Conservation (phyloP, 352 stramenopile genomes). For the Paralagenidium karlingii region DNA sequence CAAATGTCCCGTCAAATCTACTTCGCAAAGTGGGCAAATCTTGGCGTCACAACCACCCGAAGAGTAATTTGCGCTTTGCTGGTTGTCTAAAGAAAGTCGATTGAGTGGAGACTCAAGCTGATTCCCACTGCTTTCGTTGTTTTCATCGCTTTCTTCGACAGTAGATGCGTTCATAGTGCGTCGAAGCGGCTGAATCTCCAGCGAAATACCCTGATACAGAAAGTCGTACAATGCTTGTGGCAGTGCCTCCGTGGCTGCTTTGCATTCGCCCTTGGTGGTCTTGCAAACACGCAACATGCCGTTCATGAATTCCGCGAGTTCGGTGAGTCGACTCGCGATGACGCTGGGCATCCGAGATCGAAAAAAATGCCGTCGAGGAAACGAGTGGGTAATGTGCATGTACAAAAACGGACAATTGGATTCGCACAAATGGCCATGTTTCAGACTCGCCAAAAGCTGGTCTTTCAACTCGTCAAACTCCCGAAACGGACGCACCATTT, state of each 20-base stretch:
- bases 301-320: conserved; percentile 56
- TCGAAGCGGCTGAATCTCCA: too few relatives aligned
- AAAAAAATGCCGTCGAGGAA: conserved; percentile 65
- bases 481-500: conserved; percentile 64
- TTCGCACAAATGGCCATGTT: conserved; percentile 68
- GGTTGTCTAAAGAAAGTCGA: too few relatives aligned
- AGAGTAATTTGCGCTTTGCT: too few relatives aligned
- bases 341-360: conserved; percentile 48
- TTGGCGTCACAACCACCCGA: too few relatives aligned
- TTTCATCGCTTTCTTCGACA: conserved; percentile 10
- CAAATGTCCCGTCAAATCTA: not conserved
- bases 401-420: conserved; percentile 79
- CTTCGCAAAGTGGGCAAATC: not conserved
- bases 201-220: conserved; percentile 36
- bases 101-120: too few relatives aligned
- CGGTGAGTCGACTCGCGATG: conserved; percentile 35
- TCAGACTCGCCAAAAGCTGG: conserved; percentile 26
- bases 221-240: conserved; percentile 69
- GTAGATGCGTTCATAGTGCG: too few relatives aligned
- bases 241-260: conserved; percentile 35
- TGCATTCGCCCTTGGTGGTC: conserved; percentile 50
- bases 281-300: conserved; percentile 44
- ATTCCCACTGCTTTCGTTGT: conserved; percentile 6
- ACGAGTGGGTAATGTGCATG: conserved; percentile 68
- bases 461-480: conserved; percentile 78